Base-by-base conservation (phyloP, 2,329 filamentous ascomycete species). In the Trichoderma hamatum region DNA sequence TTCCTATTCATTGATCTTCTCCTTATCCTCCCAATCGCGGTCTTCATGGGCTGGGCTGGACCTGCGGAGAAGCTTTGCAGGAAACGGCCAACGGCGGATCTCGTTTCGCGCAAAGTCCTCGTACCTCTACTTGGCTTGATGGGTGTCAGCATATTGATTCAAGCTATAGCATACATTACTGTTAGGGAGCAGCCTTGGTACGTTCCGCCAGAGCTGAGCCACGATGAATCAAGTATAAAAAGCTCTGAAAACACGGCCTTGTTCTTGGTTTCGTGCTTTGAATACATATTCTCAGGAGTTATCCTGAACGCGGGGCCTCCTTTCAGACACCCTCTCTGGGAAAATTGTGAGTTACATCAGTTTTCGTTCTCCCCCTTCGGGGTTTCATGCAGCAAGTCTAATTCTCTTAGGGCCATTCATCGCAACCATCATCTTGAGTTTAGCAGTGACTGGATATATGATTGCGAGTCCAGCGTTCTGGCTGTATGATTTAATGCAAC, bases 11-110 rank as follows among this genome's bases (percentile, higher is more conserved):
- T 99, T 76, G 96, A 99, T 75, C 85, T 99, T 16, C 84, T 91
- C 3, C 88, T 99, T 68, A 99, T 99, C 76, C 84, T 99, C 3
- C 96, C 96, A 5, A 97, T 99, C 74, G 96, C 96, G 28, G 93
- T 99, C 70, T 98, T 98, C 79, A 99, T 99, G 96, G 94, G 96
- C 73, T 98, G 96, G 96, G 93, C 92, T 28, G 94, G 92, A 6
- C 92, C 96, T 1, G 93, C 91, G 76, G 89, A 89, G 2, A 84
- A 86, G 46, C 86, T 99, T 16, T 92, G 89, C 74, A 88, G 86
- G 69, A 99, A 98, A 80, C 87, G 94, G 43, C 96, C 96, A 3
- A 98, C 94, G 0, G 94, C 96, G 19, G 92, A 95, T 74, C 86
- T 99, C 5, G 95, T 99, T 1, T 96, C 92, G 1, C 87, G 94